Percentiles rank a stretch among this genome's conserved stretches.
Evolutionary conservation across 768 basidiomycete genomes (phyloP).

Genomic region (Amanita pseudoporphyria): DNA sequence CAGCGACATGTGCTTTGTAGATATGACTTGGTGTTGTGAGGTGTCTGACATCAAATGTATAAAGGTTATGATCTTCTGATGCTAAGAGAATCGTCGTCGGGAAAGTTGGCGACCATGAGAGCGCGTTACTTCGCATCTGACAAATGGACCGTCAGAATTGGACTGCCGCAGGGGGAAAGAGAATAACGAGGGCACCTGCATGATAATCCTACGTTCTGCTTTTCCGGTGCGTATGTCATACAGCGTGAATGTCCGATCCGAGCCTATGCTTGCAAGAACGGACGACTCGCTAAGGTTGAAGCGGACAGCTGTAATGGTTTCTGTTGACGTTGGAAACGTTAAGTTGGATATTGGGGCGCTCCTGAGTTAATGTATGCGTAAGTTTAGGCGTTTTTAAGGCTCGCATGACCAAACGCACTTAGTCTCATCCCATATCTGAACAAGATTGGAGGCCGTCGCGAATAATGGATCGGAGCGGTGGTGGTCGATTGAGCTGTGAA

Average conservation of each 20-base stretch:
- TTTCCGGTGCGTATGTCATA: slow-evolving; percentile 97
- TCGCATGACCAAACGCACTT: slow-evolving; percentile 44
- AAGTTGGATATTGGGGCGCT: slow-evolving; percentile 81
- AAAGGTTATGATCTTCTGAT: slow-evolving; percentile 98
- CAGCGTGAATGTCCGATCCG: slow-evolving; percentile 90
- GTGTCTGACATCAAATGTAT: slow-evolving; percentile 93
- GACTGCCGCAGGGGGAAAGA: background rate
- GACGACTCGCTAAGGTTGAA: slow-evolving; percentile 95
- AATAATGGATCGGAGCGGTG: slow-evolving; percentile 85
- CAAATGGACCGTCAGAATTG: background rate
- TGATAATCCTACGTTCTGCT: slow-evolving; percentile 83
- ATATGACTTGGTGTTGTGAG: slow-evolving; percentile 78
- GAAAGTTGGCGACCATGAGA: slow-evolving; percentile 94
- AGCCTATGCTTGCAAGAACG: slow-evolving; percentile 90
- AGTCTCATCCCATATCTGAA: slow-evolving; percentile 98
- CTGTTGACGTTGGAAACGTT: slow-evolving; percentile 77
- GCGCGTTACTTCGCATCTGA: slow-evolving; percentile 80
- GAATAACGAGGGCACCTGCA: slow-evolving; percentile 54
- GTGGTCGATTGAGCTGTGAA: slow-evolving; percentile 80
- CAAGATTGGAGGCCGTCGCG: slow-evolving; percentile 86
- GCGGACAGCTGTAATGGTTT: slow-evolving; percentile 79
- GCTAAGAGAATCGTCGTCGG: slow-evolving; percentile 87
- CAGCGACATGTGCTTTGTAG: slow-evolving; percentile 94
- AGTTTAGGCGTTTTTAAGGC: background rate
- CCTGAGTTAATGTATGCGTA: slow-evolving; percentile 26